A percentile compares a stretch with the other conserved stretches of the same genome.
Evolutionary conservation across 78 protist species (phyloP).

Genomic region (Paratrimastix pyriformis): DNA sequence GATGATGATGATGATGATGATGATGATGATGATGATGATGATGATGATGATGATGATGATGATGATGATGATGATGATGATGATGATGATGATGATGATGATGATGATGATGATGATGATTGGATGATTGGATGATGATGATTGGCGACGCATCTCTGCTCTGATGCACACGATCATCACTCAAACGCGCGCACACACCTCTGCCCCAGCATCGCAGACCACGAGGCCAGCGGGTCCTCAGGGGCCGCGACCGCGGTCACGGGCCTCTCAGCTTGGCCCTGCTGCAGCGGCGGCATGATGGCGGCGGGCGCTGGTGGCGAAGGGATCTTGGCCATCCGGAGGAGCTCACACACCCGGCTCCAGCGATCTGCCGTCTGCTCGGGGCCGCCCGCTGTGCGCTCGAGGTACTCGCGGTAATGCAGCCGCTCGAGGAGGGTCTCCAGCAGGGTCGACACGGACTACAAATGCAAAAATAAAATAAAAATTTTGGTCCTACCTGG

Average conservation of each 20-base stretch:
- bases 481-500: no score
- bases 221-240: background rate
- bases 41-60: slow-evolving; percentile 11
- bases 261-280: background rate
- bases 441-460: no score
- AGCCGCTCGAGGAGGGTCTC: no score
- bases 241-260: background rate
- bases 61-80: slow-evolving; percentile 14
- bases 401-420: no score
- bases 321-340: background rate
- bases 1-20: slow-evolving; percentile 14
- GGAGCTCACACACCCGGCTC: no score
- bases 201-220: background rate
- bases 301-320: background rate
- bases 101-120: slow-evolving; percentile 6
- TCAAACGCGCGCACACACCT: no score
- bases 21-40: slow-evolving; percentile 3
- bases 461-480: no score
- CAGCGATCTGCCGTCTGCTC: no score
- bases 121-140: no score
- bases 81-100: slow-evolving; percentile 9
- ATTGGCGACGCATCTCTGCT: no score
- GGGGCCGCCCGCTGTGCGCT: no score
- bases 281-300: background rate
- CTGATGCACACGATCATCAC: no score